Percentiles rank a stretch among this genome's conserved stretches.
These are phyloP conservation scores for Clitoria ternatea DNA, from an alignment of 306 rosid species.

Conservation along the genomic window DNA sequence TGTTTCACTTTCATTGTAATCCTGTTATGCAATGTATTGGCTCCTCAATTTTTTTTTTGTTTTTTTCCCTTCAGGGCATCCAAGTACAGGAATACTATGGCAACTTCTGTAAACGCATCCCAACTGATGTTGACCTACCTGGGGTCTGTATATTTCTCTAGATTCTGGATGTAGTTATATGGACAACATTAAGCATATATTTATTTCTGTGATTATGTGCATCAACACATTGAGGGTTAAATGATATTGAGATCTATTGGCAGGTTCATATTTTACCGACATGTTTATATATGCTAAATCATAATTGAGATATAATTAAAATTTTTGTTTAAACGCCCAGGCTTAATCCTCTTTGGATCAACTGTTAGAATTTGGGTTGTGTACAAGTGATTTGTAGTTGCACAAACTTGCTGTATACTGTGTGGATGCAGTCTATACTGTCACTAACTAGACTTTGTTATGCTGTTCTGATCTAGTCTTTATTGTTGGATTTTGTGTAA, in stretches of 20 bases:
- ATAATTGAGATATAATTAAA: not conserved
- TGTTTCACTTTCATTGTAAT: conserved; percentile 3
- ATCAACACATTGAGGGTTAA: conserved; percentile 11
- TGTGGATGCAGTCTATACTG: not conserved
- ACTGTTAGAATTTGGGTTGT: not conserved
- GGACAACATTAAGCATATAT: not conserved
- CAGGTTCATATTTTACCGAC: not conserved
- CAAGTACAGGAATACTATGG: conserved; percentile 95
- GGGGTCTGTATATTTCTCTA: conserved; percentile 69
- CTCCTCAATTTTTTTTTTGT: conserved; percentile 15
- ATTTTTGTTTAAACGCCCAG: not conserved
- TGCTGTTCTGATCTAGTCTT: not conserved
- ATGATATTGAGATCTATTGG: conserved; percentile 9
- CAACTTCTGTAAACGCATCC: conserved; percentile 90
- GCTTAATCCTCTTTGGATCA: conserved; percentile 2
- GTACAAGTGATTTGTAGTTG: not conserved
- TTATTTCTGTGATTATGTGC: not conserved
- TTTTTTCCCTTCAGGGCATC: conserved; percentile 70
- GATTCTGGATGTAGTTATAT: conserved; percentile 11
- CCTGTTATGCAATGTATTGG: not conserved
- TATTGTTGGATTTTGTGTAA: not conserved
- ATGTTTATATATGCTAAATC: not conserved
- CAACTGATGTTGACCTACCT: conserved; percentile 91
- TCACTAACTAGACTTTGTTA: not conserved
- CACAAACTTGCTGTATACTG: not conserved